Evolutionary conservation across 2,329 filamentous ascomycete species (phyloP).

Genomic region (Fusarium sp.): DNA sequence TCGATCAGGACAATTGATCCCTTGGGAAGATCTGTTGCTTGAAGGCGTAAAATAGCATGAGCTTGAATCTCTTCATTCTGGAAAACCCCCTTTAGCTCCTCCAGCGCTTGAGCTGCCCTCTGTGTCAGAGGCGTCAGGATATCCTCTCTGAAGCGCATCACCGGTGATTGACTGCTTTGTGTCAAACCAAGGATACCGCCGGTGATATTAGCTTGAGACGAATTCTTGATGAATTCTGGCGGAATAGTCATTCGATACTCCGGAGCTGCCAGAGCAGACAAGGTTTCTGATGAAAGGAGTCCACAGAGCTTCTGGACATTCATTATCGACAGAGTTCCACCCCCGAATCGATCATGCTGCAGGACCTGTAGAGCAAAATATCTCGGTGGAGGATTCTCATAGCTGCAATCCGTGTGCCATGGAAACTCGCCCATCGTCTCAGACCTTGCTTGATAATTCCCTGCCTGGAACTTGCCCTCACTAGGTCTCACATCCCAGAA

Average conservation of each 20-base stretch:
- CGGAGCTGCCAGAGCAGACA: constrained; percentile 40
- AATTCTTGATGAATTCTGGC: constrained; percentile 53
- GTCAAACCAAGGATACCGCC: constrained; percentile 42
- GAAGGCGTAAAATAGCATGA: constrained; percentile 45
- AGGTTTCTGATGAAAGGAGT: constrained; percentile 46
- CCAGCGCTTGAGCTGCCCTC: constrained; percentile 42
- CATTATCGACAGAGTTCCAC: constrained; percentile 57
- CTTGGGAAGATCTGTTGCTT: constrained; percentile 46
- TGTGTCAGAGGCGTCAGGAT: constrained; percentile 49
- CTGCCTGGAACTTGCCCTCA: constrained; percentile 45
- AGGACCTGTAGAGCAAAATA: constrained; percentile 60
- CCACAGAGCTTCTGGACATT: constrained; percentile 49
- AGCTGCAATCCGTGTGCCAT: constrained; percentile 62
- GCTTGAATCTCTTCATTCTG: constrained; percentile 21
- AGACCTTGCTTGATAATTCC: constrained; percentile 53
- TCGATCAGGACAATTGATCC: constrained; percentile 52
- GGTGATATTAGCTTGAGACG: constrained; percentile 28
- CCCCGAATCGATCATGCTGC: constrained; percentile 56
- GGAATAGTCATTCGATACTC: constrained; percentile 53
- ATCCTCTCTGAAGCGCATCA: constrained; percentile 52
- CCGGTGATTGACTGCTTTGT: not conserved
- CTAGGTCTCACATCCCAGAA: constrained; percentile 60
- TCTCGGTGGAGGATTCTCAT: constrained; percentile 54
- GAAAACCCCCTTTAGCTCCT: constrained; percentile 42
- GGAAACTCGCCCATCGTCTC: constrained; percentile 60